These are phyloP conservation scores for Botrytis byssoidea DNA, from an alignment of 2,329 filamentous ascomycete species.

Conservation along the genomic window DNA sequence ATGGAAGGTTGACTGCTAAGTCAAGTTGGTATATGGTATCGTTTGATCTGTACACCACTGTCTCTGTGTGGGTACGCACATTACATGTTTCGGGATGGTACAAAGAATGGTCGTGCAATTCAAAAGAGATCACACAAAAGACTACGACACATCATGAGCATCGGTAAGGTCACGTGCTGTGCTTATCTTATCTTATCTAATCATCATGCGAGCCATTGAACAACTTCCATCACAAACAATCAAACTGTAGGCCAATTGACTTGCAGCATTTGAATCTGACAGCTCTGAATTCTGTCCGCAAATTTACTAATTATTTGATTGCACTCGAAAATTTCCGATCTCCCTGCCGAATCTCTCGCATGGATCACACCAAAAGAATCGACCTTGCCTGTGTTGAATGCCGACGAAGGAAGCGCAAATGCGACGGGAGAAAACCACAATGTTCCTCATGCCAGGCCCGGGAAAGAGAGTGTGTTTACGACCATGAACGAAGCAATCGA, in stretches of 20 bases:
- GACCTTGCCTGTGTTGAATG: slow-evolving; percentile 6
- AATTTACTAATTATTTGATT: background rate
- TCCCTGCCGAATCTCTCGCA: background rate
- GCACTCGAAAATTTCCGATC: background rate
- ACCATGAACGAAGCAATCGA: background rate
- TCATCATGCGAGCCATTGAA: background rate
- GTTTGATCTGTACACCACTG: background rate
- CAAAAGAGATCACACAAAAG: background rate
- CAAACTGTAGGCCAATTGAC: background rate
- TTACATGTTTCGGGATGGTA: background rate
- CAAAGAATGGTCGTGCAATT: background rate
- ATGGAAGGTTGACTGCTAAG: background rate
- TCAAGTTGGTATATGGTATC: background rate
- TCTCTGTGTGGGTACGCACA: background rate
- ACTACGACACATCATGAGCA: background rate
- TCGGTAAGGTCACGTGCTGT: background rate
- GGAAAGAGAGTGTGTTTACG: background rate
- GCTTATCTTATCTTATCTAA: background rate
- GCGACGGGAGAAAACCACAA: background rate
- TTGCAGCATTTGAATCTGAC: background rate
- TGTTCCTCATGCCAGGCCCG: background rate
- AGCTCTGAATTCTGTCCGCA: background rate
- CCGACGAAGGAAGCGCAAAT: slow-evolving; percentile 2
- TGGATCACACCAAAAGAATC: background rate
- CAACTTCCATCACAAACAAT: background rate